phyloP scores from a whole-genome alignment of 176 grass and related monocot genomes.

The Puccinellia tenuiflora region DNA sequence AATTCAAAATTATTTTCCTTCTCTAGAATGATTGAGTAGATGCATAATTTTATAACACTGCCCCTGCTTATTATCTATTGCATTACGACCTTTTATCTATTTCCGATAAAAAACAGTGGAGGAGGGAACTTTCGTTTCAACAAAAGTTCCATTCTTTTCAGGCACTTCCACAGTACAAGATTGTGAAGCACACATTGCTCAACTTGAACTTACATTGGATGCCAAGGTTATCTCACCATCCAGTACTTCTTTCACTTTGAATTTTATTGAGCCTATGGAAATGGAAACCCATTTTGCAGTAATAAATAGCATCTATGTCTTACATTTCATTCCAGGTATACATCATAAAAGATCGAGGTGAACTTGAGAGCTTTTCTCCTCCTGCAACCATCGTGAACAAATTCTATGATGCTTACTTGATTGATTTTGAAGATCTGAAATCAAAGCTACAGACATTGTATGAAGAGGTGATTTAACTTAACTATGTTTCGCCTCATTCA shows the following conservation, averaged over 20 bases:
- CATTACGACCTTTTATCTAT: background rate
- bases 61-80: background rate
- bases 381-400: constrained; percentile 34
- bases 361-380: constrained; percentile 43
- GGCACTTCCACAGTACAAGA: constrained; percentile 35
- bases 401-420: constrained; percentile 56
- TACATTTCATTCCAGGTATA: constrained; percentile 41
- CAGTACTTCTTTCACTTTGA: background rate
- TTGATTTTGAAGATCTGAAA: constrained; percentile 44
- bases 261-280: constrained; percentile 15
- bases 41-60: background rate
- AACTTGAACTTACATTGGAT: constrained; percentile 52
- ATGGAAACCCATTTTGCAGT: constrained; percentile 1
- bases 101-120: background rate
- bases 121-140: constrained; percentile 1
- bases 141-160: constrained; percentile 8
- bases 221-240: constrained; percentile 32
- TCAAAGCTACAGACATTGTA: constrained; percentile 36
- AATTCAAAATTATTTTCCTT: background rate
- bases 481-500: background rate
- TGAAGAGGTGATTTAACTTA: constrained; percentile 38
- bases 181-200: constrained; percentile 46
- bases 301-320: background rate
- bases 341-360: constrained; percentile 41
- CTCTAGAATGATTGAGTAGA: background rate